These are phyloP conservation scores for Erythrobasidium hasegawianum DNA, from an alignment of 1,284 basidiomycete genomes.

Conservation along the genomic window DNA sequence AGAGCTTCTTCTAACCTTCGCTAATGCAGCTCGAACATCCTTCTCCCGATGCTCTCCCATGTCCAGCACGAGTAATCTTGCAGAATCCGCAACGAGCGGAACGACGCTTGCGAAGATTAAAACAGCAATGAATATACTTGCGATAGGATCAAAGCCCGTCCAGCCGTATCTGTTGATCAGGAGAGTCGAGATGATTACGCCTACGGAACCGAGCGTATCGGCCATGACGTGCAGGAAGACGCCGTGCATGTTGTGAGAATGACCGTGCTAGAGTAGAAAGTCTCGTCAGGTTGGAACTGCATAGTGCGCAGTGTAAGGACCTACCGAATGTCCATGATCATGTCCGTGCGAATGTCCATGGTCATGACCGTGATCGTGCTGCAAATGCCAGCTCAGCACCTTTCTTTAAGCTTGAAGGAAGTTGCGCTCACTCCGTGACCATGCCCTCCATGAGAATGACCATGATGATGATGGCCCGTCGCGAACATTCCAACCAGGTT, in stretches of 20 bases:
- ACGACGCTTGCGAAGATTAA: slow-evolving; percentile 93
- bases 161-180: slow-evolving; percentile 97
- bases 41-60: slow-evolving; percentile 64
- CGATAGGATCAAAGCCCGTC: slow-evolving; percentile 99
- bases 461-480: slow-evolving; percentile 62
- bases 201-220: slow-evolving; percentile 72
- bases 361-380: slow-evolving; percentile 58
- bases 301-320: too few species aligned
- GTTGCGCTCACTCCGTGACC: slow-evolving; percentile 1
- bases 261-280: slow-evolving; percentile 52
- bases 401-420: not conserved
- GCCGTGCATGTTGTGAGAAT: slow-evolving; percentile 99
- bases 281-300: too few species aligned
- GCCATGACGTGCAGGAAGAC: slow-evolving; percentile 71
- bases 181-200: slow-evolving; percentile 96
- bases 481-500: slow-evolving; percentile 99
- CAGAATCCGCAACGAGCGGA: slow-evolving; percentile 90
- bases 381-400: slow-evolving; percentile 11
- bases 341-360: too few species aligned
- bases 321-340: not conserved
- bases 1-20: too few species aligned
- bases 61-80: slow-evolving; percentile 81
- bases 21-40: slow-evolving; percentile 66
- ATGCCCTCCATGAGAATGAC: slow-evolving; percentile 50
- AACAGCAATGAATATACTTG: slow-evolving; percentile 91